A percentile compares a stretch with the other conserved stretches of the same genome.
These are phyloP conservation scores for Mariannaea sp. DNA, from an alignment of 2,329 filamentous ascomycete genomes.

Conservation along the genomic window DNA sequence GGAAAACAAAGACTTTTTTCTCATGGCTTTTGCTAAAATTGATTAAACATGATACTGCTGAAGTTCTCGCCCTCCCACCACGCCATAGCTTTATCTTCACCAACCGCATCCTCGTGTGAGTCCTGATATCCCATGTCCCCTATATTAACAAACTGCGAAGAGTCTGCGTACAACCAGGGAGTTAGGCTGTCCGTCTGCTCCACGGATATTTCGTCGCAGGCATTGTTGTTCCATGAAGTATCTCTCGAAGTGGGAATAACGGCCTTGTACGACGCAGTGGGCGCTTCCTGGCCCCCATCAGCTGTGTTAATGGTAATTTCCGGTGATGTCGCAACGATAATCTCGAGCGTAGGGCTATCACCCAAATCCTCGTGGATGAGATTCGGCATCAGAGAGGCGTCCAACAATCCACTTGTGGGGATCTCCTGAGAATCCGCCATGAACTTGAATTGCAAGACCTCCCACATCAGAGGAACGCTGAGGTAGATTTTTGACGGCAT, in stretches of 20 bases:
- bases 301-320: conserved; percentile 57
- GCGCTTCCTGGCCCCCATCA: conserved; percentile 56
- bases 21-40: conserved; percentile 37
- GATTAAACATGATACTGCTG: conserved; percentile 47
- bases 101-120: conserved; percentile 34
- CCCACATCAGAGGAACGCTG: conserved; percentile 58
- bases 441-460: conserved; percentile 55
- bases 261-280: conserved; percentile 46
- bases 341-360: conserved; percentile 50
- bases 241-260: conserved; percentile 15
- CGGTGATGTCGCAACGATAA: conserved; percentile 56
- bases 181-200: conserved; percentile 45
- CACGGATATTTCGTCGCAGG: conserved; percentile 39
- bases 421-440: conserved; percentile 44
- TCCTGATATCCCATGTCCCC: conserved; percentile 44
- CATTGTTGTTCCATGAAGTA: conserved; percentile 31
- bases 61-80: conserved; percentile 50
- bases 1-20: not conserved
- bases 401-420: conserved; percentile 47
- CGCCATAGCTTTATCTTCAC: conserved; percentile 36
- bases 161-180: conserved; percentile 50
- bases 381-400: conserved; percentile 47
- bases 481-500: conserved; percentile 58
- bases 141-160: conserved; percentile 46
- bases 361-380: conserved; percentile 39